Evolutionary conservation across 73 alveolate genomes (phyloP).

Genomic region (Tetrahymena elliotti): DNA sequence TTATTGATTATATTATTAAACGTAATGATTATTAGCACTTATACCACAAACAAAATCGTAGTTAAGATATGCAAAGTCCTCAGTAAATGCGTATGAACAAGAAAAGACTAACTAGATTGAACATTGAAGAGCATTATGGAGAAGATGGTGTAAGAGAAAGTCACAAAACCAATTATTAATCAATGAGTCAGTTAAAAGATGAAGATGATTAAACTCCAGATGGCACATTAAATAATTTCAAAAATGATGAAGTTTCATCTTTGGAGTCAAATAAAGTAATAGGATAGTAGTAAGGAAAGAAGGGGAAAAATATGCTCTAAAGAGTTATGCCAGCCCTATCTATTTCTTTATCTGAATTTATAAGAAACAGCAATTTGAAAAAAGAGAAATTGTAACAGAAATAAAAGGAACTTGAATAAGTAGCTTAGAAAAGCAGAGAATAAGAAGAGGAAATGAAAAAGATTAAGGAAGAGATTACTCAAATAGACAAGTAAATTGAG

Average conservation of each 20-base stretch:
- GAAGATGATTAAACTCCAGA: neutral
- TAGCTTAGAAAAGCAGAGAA: neutral
- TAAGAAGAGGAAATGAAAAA: neutral
- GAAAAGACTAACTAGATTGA: neutral
- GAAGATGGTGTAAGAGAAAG: neutral
- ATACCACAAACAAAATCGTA: neutral
- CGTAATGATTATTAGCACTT: neutral
- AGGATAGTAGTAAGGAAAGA: neutral
- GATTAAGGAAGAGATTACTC: neutral
- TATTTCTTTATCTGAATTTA: neutral
- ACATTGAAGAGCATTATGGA: neutral
- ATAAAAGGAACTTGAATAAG: neutral
- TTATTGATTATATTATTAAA: neutral
- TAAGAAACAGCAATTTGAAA: neutral
- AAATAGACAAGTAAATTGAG: neutral
- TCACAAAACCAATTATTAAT: neutral
- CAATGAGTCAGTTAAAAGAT: neutral
- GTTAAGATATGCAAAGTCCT: neutral
- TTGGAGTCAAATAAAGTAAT: neutral
- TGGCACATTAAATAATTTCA: neutral
- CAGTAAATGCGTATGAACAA: neutral
- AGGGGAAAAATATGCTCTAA: neutral
- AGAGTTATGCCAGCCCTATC: neutral
- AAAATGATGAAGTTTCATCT: neutral
- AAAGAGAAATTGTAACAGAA: neutral